A percentile compares a stretch with the other conserved stretches of the same genome.
These are phyloP conservation scores for Anaeromyces robustus DNA, from an alignment of 192 early-diverging fungal species.

Conservation along the genomic window DNA sequence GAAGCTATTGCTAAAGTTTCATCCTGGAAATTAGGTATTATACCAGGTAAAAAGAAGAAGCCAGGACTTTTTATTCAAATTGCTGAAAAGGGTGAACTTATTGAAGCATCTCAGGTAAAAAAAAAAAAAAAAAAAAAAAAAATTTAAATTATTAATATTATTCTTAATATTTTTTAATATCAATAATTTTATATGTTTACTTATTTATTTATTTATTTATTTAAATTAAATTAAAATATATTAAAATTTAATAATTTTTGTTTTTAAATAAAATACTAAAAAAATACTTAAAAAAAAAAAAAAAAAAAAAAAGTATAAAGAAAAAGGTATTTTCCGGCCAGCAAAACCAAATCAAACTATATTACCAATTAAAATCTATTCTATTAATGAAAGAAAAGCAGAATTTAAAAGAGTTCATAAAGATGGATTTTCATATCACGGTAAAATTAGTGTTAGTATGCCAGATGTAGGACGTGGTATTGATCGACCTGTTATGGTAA, in stretches of 20 bases:
- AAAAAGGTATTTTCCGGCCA: neutral
- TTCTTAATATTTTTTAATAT: too few species aligned
- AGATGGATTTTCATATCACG: neutral
- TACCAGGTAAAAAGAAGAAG: neutral
- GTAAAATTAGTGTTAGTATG: neutral
- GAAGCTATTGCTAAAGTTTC: neutral
- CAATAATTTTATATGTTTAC: too few species aligned
- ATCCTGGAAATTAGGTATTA: neutral
- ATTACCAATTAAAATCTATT: neutral
- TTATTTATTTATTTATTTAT: too few species aligned
- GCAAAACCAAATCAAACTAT: neutral
- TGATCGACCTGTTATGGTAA: neutral
- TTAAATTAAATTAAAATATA: too few species aligned
- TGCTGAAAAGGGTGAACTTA: neutral
- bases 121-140: too few species aligned
- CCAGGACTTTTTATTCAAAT: neutral
- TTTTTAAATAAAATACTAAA: too few species aligned
- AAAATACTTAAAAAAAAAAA: neutral
- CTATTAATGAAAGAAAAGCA: neutral
- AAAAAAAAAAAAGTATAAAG: neutral
- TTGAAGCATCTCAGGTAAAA: neutral
- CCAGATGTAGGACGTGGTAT: neutral
- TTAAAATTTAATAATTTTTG: too few species aligned
- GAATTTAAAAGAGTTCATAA: neutral
- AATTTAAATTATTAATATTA: too few species aligned